phyloP scores from a whole-genome alignment of 2,329 filamentous ascomycete genomes.

The Colletotrichum musae region DNA sequence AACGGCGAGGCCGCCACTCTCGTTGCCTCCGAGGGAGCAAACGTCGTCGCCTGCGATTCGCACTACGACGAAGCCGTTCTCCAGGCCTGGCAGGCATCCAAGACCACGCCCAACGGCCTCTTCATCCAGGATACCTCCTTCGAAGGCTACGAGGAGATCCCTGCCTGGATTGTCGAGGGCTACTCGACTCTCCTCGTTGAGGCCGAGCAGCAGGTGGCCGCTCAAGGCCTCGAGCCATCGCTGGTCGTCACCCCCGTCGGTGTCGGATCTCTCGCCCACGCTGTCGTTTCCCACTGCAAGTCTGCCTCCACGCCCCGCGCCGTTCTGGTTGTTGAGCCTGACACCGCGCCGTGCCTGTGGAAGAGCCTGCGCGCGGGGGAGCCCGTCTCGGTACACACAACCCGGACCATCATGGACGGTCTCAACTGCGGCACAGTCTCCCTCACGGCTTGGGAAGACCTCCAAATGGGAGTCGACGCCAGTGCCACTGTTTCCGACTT shows the following conservation, averaged over 20 bases:
- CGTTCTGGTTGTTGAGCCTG: conserved; percentile 80
- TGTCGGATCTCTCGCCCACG: conserved; percentile 80
- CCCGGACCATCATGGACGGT: conserved; percentile 79
- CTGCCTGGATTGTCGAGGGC: conserved; percentile 83
- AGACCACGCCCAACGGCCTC: conserved; percentile 58
- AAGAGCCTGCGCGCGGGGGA: conserved; percentile 65
- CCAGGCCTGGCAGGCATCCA: conserved; percentile 60
- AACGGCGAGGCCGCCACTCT: conserved; percentile 64
- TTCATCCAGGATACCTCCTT: conserved; percentile 80
- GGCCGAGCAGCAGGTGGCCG: conserved; percentile 70
- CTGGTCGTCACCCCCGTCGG: conserved; percentile 77
- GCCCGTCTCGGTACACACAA: conserved; percentile 66
- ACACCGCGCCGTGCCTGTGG: conserved; percentile 72
- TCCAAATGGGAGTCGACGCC: conserved; percentile 72
- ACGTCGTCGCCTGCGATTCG: conserved; percentile 55
- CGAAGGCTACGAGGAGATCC: conserved; percentile 75
- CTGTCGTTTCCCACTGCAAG: conserved; percentile 77
- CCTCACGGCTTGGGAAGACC: conserved; percentile 72
- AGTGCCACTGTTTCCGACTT: conserved; percentile 72
- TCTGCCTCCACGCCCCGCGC: conserved; percentile 46
- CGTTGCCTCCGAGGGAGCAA: conserved; percentile 75
- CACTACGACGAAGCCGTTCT: conserved; percentile 76
- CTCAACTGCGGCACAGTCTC: conserved; percentile 82
- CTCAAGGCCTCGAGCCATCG: conserved; percentile 53
- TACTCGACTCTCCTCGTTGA: conserved; percentile 82